Conservation (phyloP, 768 basidiomycete genomes). For the Lyophyllum decastes region DNA sequence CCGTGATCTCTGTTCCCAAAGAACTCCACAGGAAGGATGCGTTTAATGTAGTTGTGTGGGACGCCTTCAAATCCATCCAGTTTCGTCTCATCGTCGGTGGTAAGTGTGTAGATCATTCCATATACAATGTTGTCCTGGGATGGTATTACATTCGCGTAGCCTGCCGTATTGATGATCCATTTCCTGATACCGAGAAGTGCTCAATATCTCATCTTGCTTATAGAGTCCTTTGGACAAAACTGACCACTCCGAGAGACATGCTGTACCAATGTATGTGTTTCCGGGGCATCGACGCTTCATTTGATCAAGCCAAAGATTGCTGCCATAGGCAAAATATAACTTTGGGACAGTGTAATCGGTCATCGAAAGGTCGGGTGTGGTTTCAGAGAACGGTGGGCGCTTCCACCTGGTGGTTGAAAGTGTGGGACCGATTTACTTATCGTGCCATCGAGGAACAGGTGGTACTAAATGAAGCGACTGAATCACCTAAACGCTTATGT, state of each 20-base stretch:
- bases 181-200: constrained; percentile 31
- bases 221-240: constrained; percentile 2
- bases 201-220: background rate
- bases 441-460: too few species aligned
- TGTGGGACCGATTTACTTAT: background rate
- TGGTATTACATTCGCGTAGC: constrained; percentile 46
- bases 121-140: constrained; percentile 36
- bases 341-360: background rate
- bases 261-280: constrained; percentile 41
- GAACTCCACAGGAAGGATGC: constrained; percentile 29
- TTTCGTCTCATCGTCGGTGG: constrained; percentile 35
- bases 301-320: constrained; percentile 51
- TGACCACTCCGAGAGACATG: constrained; percentile 41
- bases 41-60: constrained; percentile 38
- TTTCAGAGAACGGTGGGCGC: background rate
- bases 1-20: constrained; percentile 8
- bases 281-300: constrained; percentile 51
- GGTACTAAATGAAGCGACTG: too few species aligned
- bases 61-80: constrained; percentile 47
- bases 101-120: constrained; percentile 36
- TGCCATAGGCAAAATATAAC: constrained; percentile 51
- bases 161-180: constrained; percentile 46
- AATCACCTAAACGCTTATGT: background rate
- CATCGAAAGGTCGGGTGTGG: background rate
- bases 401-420: background rate